Conservation (phyloP, 495 filamentous ascomycete genomes). For the Amorphotheca resinae region DNA sequence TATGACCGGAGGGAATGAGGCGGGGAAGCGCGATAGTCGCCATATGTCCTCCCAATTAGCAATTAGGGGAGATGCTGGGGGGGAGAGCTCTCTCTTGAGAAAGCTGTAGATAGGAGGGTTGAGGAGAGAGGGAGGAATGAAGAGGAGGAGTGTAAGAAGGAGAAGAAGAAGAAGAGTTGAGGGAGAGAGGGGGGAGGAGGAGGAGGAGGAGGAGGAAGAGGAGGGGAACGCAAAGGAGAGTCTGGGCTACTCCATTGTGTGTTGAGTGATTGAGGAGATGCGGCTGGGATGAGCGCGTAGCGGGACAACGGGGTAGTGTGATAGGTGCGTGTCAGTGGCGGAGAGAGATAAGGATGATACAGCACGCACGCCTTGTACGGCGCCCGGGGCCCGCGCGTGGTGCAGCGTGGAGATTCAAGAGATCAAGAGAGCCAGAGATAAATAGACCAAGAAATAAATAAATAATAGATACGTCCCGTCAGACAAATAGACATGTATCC, state of each 20-base stretch:
- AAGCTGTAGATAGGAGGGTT: not conserved
- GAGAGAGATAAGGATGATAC: not conserved
- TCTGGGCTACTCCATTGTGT: not conserved
- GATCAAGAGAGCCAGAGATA: no score
- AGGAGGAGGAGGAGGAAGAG: slow-evolving; percentile 8
- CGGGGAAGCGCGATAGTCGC: slow-evolving; percentile 41
- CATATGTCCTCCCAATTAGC: slow-evolving; percentile 24
- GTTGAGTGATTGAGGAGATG: no score
- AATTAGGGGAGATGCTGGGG: not conserved
- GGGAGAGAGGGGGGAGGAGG: slow-evolving; percentile 14
- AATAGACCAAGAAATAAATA: no score
- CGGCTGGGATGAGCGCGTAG: no score
- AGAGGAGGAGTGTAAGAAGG: not conserved
- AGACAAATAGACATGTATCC: no score
- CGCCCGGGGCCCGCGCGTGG: no score
- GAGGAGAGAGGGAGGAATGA: not conserved
- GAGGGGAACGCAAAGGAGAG: not conserved
- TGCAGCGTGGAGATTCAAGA: no score
- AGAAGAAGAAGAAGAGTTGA: slow-evolving; percentile 14
- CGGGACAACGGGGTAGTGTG: not conserved
- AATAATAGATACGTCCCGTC: no score
- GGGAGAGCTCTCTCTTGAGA: slow-evolving; percentile 12
- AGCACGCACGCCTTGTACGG: no score
- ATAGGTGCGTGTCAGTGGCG: not conserved
- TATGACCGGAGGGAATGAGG: slow-evolving; percentile 29